Base-by-base conservation (phyloP, 2,329 filamentous ascomycete genomes). In the Pezicula radicicola region DNA sequence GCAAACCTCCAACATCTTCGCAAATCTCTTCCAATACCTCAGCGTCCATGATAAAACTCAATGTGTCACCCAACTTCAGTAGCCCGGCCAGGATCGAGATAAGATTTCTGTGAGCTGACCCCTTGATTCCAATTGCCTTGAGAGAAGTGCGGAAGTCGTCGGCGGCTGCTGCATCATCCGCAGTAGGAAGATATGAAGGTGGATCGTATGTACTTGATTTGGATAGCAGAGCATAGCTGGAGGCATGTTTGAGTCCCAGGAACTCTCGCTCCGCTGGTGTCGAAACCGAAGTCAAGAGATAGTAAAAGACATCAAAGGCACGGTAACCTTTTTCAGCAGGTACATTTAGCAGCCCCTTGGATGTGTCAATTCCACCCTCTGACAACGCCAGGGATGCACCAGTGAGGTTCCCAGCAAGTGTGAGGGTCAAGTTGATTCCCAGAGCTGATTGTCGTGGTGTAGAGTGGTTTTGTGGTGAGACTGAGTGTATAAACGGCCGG, bases 221-320 rank as follows among this genome's bases (percentile, higher is more conserved):
- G 55, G 88, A 84, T 16, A 99, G 77, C 1, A 99, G 75, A 6
- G 84, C 72, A 68, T 97, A 99, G 41, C 81, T 78, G 4, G 89
- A 87, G 3, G 89, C 83, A 8, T 84, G 77, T 70, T 91, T 88
- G 28, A 99, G 79, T 25, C 88, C 85, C 13, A 99, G 75, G 55
- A 92, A 96, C 66, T 97, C 93, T 51, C 91, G 80, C 72, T 99
- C 94, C 2, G 91, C 87, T 4, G 88, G 84, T 1, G 90, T 94
- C 0, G 94, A 96, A 1, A 89, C 88, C n/a, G 89, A 91, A 0
- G 92, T 95, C 40, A 97, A 79, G 1, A 99, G 83, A 64, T 97
- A 97, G 73, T 99, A 97, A 67, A 99, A 97, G 46, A 96, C 94
- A 66, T 99, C 93, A 62, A 99, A 99, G 3, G 93, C 94, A 56